Base-by-base conservation (phyloP, 768 basidiomycete genomes). In the Rhodotorula sphaerocarpa region DNA sequence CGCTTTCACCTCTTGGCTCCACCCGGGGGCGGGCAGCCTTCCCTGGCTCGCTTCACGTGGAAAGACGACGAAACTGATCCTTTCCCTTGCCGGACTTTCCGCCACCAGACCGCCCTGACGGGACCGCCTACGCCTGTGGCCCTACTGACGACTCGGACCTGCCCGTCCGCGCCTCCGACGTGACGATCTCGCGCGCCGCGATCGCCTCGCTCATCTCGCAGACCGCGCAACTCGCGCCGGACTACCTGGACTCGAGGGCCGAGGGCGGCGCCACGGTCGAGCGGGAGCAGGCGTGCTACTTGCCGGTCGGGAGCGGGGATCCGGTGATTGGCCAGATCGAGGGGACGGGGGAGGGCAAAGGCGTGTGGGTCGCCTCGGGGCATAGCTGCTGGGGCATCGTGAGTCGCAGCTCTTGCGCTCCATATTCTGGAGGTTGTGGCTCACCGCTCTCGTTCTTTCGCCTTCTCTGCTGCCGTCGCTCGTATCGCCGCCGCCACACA, bases 111-210 rank as follows among this genome's bases (percentile, higher is more conserved):
- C 70, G 75, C 18, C 70, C 73, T 0, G 74, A 75, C 55, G 70
- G 72, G 12, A 73, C 75, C n/a, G 65, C 87, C 20, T 86, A 85
- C 72, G 85, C 83, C 25, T 92, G 88, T 74, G 87, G 88, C 4
- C 82, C 86, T 11, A 86, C 86, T 27, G 88, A 91, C 74, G 80
- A 84, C 70, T 80, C 80, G 6, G 78, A 80, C 3, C 81, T 93
- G 9, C 88, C 88, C 2, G 72, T 76, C 1, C 82, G 77, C 28
- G 86, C 89, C 14, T 86, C 90, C 63, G 80, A 83, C n/a, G 87
- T 90, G 3, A 70, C 73, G 21, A 81, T 85, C 14, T 83, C 85
- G 55, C 51, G 75, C 18, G 57, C 56, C 2, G 83, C 85, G 5
- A 85, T 88, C 43, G 70, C 78, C 4, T 82, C 81, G 59, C 72